Percentiles rank a stretch among this genome's conserved stretches.
Evolutionary conservation across 2,329 filamentous ascomycete genomes (phyloP).

Genomic region (Exophiala calicioides): DNA sequence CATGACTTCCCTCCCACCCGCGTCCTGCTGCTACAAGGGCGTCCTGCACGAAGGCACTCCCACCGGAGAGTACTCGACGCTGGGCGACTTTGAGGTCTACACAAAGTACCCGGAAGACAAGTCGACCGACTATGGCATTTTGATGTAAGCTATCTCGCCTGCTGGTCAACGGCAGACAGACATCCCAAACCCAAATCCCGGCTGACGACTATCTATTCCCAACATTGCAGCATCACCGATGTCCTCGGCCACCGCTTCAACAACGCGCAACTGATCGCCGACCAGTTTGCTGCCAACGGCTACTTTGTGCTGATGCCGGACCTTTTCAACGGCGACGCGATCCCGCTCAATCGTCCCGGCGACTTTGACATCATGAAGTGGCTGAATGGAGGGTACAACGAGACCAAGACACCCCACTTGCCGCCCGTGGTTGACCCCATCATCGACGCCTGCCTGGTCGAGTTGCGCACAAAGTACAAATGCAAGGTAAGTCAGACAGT

Average conservation of each 20-base stretch:
- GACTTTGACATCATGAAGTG: slow-evolving; percentile 55
- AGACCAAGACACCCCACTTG: slow-evolving; percentile 39
- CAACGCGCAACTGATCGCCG: slow-evolving; percentile 67
- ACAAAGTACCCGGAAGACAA: slow-evolving; percentile 55
- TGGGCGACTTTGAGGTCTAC: slow-evolving; percentile 56
- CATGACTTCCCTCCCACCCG: slow-evolving; percentile 56
- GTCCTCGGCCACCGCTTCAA: slow-evolving; percentile 59
- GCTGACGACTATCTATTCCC: too few relatives aligned
- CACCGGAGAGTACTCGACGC: slow-evolving; percentile 49
- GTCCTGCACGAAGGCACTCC: slow-evolving; percentile 55
- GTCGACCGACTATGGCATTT: slow-evolving; percentile 55
- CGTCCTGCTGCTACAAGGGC: slow-evolving; percentile 35
- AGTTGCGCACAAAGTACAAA: slow-evolving; percentile 34
- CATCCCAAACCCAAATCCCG: too few relatives aligned
- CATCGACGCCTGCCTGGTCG: slow-evolving; percentile 49
- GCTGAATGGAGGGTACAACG: slow-evolving; percentile 40
- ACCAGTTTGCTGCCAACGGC: slow-evolving; percentile 72
- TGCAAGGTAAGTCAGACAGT: slow-evolving; percentile 28
- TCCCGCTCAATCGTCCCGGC: slow-evolving; percentile 55
- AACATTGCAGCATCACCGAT: slow-evolving; percentile 55
- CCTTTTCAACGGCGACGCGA: slow-evolving; percentile 64
- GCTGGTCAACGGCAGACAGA: too few relatives aligned
- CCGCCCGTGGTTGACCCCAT: slow-evolving; percentile 54
- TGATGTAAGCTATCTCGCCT: slow-evolving; percentile 50
- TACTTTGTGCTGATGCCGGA: slow-evolving; percentile 71